These are phyloP conservation scores for Hamamelis virginiana DNA, from an alignment of 164 flowering plant genomes.

Conservation along the genomic window DNA sequence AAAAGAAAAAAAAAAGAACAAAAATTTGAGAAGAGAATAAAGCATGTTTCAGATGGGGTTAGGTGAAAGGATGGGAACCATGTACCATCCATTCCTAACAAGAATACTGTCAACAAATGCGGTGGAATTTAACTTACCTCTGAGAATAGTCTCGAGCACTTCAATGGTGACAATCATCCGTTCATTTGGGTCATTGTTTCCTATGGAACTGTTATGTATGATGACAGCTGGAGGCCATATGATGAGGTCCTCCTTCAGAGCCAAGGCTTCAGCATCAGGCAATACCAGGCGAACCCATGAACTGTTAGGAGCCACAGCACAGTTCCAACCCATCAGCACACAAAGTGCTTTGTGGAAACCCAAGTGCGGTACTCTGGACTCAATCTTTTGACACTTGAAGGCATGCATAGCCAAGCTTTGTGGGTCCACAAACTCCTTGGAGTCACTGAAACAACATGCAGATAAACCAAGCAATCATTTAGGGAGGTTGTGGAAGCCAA, in stretches of 20 bases:
- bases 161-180: conserved; percentile 39
- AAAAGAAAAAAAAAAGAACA: background rate
- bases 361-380: conserved; percentile 56
- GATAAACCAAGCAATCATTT: conserved; percentile 4
- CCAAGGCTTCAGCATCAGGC: conserved; percentile 39
- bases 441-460: conserved; percentile 35
- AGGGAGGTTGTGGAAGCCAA: background rate
- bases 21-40: background rate
- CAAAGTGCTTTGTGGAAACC: conserved; percentile 79
- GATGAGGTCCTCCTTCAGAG: conserved; percentile 61
- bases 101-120: background rate
- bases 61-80: background rate
- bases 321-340: conserved; percentile 69
- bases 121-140: conserved; percentile 36
- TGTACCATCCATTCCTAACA: background rate
- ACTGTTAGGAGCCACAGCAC: conserved; percentile 25
- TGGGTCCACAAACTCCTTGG: conserved; percentile 47
- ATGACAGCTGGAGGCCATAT: conserved; percentile 78
- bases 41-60: background rate
- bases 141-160: conserved; percentile 38
- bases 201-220: conserved; percentile 55
- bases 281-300: conserved; percentile 31
- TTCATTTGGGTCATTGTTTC: conserved; percentile 26
- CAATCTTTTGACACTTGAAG: conserved; percentile 37
- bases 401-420: conserved; percentile 56